Percentiles rank a stretch among this genome's conserved stretches.
Evolutionary conservation across 1,284 basidiomycete species (phyloP).

Genomic region (Stereum hirsutum): DNA sequence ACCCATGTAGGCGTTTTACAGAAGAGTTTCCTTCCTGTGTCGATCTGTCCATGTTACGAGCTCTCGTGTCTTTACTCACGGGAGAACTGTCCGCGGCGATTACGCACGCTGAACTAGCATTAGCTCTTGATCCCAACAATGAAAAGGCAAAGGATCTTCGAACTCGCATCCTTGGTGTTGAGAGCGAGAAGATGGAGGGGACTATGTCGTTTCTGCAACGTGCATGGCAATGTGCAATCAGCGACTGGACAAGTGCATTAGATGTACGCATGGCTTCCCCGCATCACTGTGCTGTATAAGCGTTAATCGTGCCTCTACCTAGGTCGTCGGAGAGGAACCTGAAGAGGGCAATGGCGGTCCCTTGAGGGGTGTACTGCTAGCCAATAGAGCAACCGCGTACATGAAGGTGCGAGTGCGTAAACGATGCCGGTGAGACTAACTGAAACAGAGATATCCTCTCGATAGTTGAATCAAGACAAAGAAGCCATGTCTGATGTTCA

Average conservation of each 20-base stretch:
- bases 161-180: slow-evolving; percentile 5
- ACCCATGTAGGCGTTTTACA: background rate
- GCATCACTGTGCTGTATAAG: background rate
- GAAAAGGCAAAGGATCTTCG: slow-evolving; percentile 4
- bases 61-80: slow-evolving; percentile 9
- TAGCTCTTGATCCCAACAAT: slow-evolving; percentile 13
- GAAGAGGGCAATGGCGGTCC: slow-evolving; percentile 11
- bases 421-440: background rate
- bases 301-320: background rate
- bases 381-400: slow-evolving; percentile 7
- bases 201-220: slow-evolving; percentile 3
- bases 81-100: slow-evolving; percentile 4
- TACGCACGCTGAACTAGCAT: background rate
- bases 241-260: slow-evolving; percentile 8
- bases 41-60: slow-evolving; percentile 7
- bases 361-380: slow-evolving; percentile 9
- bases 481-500: slow-evolving; percentile 2
- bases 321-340: slow-evolving; percentile 7
- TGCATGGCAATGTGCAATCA: slow-evolving; percentile 6
- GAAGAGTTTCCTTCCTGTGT: background rate
- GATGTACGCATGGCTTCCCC: slow-evolving; percentile 6
- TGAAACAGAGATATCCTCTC: background rate
- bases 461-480: background rate
- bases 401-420: slow-evolving; percentile 7
- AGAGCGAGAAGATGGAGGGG: slow-evolving; percentile 8